These are phyloP conservation scores for Ilyonectria destructans DNA, from an alignment of 2,329 filamentous ascomycete species.

Conservation along the genomic window DNA sequence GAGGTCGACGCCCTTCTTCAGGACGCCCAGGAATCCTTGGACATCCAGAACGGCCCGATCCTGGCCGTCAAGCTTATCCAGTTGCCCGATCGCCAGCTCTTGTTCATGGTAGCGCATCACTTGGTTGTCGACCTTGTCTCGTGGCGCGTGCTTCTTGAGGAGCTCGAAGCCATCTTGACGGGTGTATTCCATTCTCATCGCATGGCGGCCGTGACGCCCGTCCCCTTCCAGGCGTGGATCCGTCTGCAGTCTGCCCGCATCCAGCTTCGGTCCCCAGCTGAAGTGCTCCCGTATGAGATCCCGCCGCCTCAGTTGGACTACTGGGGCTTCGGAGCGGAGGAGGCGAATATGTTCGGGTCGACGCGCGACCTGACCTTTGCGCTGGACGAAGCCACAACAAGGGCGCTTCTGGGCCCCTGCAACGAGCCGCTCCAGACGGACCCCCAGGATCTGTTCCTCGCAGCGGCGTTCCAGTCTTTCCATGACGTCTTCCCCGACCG, in stretches of 20 bases:
- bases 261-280: not conserved
- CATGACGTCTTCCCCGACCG: slow-evolving; percentile 53
- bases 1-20: not conserved
- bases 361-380: not conserved
- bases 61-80: not conserved
- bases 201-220: not conserved
- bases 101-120: slow-evolving; percentile 54
- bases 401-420: slow-evolving; percentile 11
- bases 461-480: slow-evolving; percentile 54
- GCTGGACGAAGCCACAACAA: slow-evolving; percentile 7
- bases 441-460: slow-evolving; percentile 57
- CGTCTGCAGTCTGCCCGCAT: slow-evolving; percentile 15
- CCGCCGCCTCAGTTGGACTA: not conserved
- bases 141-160: slow-evolving; percentile 61
- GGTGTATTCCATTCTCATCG: not conserved
- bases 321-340: not conserved
- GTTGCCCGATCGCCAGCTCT: slow-evolving; percentile 38
- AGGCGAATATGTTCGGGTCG: not conserved
- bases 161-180: slow-evolving; percentile 54
- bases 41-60: slow-evolving; percentile 16
- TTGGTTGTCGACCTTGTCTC: slow-evolving; percentile 61
- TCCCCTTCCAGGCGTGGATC: slow-evolving; percentile 10
- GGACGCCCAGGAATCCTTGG: slow-evolving; percentile 11
- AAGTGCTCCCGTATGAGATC: slow-evolving; percentile 2
- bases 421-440: slow-evolving; percentile 51